Evolutionary conservation across 371 early-diverging fungal species (phyloP), one percentile per base, ranked within the genome.

Genomic region (Actinomucor elegans): DNA sequence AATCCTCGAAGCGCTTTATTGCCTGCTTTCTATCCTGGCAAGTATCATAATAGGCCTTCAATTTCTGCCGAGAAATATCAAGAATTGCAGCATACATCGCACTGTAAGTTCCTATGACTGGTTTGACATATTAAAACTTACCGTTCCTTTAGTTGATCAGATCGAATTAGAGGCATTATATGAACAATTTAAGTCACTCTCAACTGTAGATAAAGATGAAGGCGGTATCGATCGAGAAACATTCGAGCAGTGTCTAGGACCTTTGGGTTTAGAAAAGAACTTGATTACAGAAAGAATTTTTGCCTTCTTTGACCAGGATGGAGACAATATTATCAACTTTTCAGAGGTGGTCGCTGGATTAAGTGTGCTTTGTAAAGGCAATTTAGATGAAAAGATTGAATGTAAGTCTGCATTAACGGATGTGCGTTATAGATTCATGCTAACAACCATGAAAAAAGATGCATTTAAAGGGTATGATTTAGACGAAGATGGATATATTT

Each of bases 391-490:
- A 59, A 86, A 93, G 46, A 90, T 93, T 35, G 83, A 80, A 57
- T 83, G 92, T 90, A 75, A 71, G 87, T 61, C 5, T 21, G n/a
- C n/a, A n/a, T n/a, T n/a, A 26, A n/a, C n/a, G n/a, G n/a, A n/a
- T n/a, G n/a, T n/a, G n/a, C n/a, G n/a, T n/a, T n/a, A n/a, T n/a
- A n/a, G n/a, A n/a, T n/a, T 52, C 35, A 9, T 4, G 35, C 9
- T 34, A 34, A 34, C 35, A 4, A 10, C n/a, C n/a, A 15, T 38
- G 38, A 0, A 21, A 24, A 27, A 64, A 92, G 92, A 83, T 64
- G 91, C 91, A 4, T 96, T 96, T 73, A 78, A 88, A 40, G 95
- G 94, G 0, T 97, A 94, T 57, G 97, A 97, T 66, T 61, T 95
- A n/a, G 90, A 95, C 57, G 86, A 81, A 21, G 94, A 95, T 66